phyloP scores from a whole-genome alignment of 768 basidiomycete species.

The Collybia sordida region DNA sequence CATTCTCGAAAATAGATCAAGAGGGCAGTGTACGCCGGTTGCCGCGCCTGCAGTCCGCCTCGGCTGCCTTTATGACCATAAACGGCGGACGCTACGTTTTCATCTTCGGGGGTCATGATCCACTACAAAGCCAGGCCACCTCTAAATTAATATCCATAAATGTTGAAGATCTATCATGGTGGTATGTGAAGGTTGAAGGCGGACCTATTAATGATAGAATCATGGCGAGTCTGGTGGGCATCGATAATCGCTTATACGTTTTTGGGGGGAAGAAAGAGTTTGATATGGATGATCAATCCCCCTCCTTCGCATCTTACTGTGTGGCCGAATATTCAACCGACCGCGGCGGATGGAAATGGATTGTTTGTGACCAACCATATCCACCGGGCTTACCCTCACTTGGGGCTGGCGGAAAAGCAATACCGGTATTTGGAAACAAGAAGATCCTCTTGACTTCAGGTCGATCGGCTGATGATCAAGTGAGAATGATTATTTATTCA shows the following conservation, averaged over 20 bases:
- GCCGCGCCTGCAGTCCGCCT: slow-evolving; percentile 18
- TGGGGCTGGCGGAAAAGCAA: not conserved
- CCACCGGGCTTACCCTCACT: slow-evolving; percentile 7
- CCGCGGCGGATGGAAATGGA: slow-evolving; percentile 6
- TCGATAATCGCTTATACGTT: slow-evolving; percentile 7
- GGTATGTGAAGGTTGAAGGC: slow-evolving; percentile 17
- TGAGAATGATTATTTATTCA: not conserved
- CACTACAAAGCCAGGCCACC: not conserved
- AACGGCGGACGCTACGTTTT: slow-evolving; percentile 18
- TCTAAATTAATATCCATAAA: slow-evolving; percentile 20
- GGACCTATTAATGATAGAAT: slow-evolving; percentile 15
- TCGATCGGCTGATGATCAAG: not conserved
- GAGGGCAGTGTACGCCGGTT: not conserved
- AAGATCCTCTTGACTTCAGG: slow-evolving; percentile 6
- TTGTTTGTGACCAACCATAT: slow-evolving; percentile 11
- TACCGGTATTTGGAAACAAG: not conserved
- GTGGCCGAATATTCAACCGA: slow-evolving; percentile 6
- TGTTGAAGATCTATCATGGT: slow-evolving; percentile 19
- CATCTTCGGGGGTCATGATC: slow-evolving; percentile 27
- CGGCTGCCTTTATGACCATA: slow-evolving; percentile 14
- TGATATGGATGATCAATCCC: not conserved
- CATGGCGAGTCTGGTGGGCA: slow-evolving; percentile 19
- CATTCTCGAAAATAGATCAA: slow-evolving; percentile 10
- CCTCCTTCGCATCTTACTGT: slow-evolving; percentile 4
- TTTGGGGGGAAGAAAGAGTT: slow-evolving; percentile 8